A percentile compares a stretch with the other conserved stretches of the same genome.
Conservation (phyloP, 345 rosid species). For the Physaria fendleri region DNA sequence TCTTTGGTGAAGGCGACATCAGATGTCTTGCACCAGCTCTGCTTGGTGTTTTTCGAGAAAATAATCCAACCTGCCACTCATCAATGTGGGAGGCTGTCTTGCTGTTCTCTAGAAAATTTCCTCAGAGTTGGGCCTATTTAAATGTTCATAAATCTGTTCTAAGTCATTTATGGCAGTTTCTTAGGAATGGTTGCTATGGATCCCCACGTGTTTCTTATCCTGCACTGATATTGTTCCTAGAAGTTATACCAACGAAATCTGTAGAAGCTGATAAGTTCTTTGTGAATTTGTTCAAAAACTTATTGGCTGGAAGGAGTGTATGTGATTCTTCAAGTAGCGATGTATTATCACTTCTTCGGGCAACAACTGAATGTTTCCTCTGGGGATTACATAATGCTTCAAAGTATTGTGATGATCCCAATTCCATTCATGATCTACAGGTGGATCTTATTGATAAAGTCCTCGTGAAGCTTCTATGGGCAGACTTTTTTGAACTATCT, state of each 20-base stretch:
- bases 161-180: slow-evolving; percentile 68
- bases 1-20: slow-evolving; percentile 54
- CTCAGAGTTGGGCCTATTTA: slow-evolving; percentile 62
- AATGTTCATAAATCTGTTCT: slow-evolving; percentile 65
- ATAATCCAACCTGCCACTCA: slow-evolving; percentile 75
- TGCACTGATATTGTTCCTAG: slow-evolving; percentile 67
- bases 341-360: slow-evolving; percentile 48
- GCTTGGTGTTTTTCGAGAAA: slow-evolving; percentile 87
- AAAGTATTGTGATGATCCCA: slow-evolving; percentile 52
- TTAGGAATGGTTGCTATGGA: slow-evolving; percentile 80
- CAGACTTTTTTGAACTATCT: slow-evolving; percentile 40
- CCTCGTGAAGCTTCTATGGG: slow-evolving; percentile 75
- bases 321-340: slow-evolving; percentile 46
- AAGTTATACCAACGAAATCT: slow-evolving; percentile 52
- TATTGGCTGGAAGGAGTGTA: slow-evolving; percentile 74
- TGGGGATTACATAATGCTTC: slow-evolving; percentile 77
- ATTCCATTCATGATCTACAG: slow-evolving; percentile 43
- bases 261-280: slow-evolving; percentile 60
- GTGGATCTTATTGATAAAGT: slow-evolving; percentile 49
- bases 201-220: slow-evolving; percentile 91
- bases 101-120: slow-evolving; percentile 68
- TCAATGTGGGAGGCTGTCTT: slow-evolving; percentile 89
- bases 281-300: slow-evolving; percentile 58
- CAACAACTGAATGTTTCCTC: slow-evolving; percentile 73
- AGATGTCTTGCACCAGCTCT: slow-evolving; percentile 56